phyloP scores from a whole-genome alignment of 257 asterid species.

The Linaria vulgaris region DNA sequence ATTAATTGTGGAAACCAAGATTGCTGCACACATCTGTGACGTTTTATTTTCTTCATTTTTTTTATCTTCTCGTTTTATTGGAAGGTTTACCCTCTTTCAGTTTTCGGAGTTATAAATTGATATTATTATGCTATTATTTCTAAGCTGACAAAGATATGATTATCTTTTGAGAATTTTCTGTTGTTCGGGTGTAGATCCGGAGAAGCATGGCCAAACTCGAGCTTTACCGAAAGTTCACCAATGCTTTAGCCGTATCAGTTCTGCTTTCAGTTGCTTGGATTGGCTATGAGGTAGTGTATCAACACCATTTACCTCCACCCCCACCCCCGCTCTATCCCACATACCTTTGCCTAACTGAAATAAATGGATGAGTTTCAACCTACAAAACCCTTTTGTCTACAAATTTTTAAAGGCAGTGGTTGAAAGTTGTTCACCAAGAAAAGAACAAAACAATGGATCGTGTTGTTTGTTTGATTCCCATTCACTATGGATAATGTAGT shows the following conservation, averaged over 20 bases:
- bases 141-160: too few relatives aligned
- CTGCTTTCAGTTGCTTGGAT: slow-evolving; percentile 95
- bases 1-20: not conserved
- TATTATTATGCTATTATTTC: slow-evolving; percentile 4
- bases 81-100: not conserved
- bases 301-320: not conserved
- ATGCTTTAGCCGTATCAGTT: slow-evolving; percentile 78
- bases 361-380: not conserved
- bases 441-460: too few relatives aligned
- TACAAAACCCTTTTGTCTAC: not conserved
- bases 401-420: not conserved
- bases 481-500: too few relatives aligned
- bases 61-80: not conserved
- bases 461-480: too few relatives aligned
- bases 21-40: not conserved
- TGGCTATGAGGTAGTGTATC: slow-evolving; percentile 77
- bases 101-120: not conserved
- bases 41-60: not conserved
- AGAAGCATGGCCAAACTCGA: slow-evolving; percentile 79
- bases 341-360: slow-evolving; percentile 4
- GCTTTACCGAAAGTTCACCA: slow-evolving; percentile 80
- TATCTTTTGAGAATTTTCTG: not conserved
- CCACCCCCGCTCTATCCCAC: too few relatives aligned
- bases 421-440: not conserved
- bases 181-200: slow-evolving; percentile 52